These are phyloP conservation scores for Scleroderma bovista DNA, from an alignment of 768 basidiomycete genomes.

Conservation along the genomic window DNA sequence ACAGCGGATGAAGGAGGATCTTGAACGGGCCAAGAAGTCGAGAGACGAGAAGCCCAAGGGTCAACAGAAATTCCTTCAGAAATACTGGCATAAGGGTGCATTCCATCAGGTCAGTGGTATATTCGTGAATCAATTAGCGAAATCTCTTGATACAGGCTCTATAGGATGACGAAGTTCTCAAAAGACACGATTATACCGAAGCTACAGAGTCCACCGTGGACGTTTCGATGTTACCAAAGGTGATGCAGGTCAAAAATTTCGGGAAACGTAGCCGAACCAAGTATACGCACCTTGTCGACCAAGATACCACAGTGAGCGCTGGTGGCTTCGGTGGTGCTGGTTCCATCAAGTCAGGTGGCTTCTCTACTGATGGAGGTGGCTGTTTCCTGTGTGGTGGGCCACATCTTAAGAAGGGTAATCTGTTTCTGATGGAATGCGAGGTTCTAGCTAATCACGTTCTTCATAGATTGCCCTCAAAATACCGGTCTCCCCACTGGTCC, in stretches of 20 bases:
- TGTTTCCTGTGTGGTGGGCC: slow-evolving; percentile 95
- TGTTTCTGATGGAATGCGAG: not conserved
- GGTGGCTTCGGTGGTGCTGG: slow-evolving; percentile 65
- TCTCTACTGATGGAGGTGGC: slow-evolving; percentile 51
- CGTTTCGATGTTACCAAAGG: slow-evolving; percentile 81
- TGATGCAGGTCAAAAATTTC: slow-evolving; percentile 97
- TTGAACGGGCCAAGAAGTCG: slow-evolving; percentile 76
- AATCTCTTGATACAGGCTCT: slow-evolving; percentile 13
- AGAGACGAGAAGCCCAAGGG: slow-evolving; percentile 89
- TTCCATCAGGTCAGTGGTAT: slow-evolving; percentile 78
- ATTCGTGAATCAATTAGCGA: slow-evolving; percentile 2
- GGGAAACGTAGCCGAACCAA: slow-evolving; percentile 90
- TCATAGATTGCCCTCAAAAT: slow-evolving; percentile 48
- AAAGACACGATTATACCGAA: slow-evolving; percentile 80
- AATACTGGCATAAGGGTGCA: slow-evolving; percentile 99
- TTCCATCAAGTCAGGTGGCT: slow-evolving; percentile 51
- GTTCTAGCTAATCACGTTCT: slow-evolving; percentile 5
- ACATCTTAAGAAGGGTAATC: slow-evolving; percentile 82
- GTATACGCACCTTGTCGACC: slow-evolving; percentile 92
- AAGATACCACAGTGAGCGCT: slow-evolving; percentile 71
- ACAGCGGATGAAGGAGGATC: slow-evolving; percentile 85
- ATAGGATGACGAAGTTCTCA: slow-evolving; percentile 85
- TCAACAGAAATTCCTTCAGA: slow-evolving; percentile 89
- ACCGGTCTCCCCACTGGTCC: slow-evolving; percentile 20
- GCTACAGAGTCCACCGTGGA: slow-evolving; percentile 87